Conservation (phyloP, 1,284 basidiomycete genomes). For the Porogramme epimiltina region DNA sequence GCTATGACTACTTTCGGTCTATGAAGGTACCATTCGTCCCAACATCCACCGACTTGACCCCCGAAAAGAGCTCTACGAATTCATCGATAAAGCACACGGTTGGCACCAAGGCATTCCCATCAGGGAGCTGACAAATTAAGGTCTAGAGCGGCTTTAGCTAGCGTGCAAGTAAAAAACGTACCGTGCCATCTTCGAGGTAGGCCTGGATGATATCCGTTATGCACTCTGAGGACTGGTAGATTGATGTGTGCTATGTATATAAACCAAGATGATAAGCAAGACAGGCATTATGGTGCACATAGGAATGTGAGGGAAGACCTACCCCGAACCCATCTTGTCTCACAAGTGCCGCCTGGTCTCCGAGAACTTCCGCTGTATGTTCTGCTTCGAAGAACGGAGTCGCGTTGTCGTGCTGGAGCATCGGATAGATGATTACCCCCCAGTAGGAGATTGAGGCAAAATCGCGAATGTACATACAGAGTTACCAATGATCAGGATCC, state of each 20-base stretch:
- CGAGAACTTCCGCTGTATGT: conserved; percentile 21
- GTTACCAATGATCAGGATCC: conserved; percentile 25
- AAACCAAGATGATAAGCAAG: neutral
- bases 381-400: conserved; percentile 25
- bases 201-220: conserved; percentile 8
- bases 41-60: conserved; percentile 7
- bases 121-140: conserved; percentile 5
- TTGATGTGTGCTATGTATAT: conserved; percentile 8
- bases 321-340: conserved; percentile 27
- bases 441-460: neutral
- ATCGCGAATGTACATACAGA: conserved; percentile 5
- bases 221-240: conserved; percentile 11
- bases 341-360: conserved; percentile 22
- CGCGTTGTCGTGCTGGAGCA: conserved; percentile 17
- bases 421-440: neutral
- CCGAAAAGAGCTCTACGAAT: conserved; percentile 13
- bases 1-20: neutral
- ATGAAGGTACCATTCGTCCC: neutral
- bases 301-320: too few species aligned
- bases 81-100: conserved; percentile 13
- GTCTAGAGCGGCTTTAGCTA: too few species aligned
- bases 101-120: conserved; percentile 1
- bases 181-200: conserved; percentile 12
- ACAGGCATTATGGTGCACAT: neutral
- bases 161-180: neutral